Evolutionary conservation across 257 asterid genomes (phyloP).

Genomic region (Nicotiana obtusifolia): DNA sequence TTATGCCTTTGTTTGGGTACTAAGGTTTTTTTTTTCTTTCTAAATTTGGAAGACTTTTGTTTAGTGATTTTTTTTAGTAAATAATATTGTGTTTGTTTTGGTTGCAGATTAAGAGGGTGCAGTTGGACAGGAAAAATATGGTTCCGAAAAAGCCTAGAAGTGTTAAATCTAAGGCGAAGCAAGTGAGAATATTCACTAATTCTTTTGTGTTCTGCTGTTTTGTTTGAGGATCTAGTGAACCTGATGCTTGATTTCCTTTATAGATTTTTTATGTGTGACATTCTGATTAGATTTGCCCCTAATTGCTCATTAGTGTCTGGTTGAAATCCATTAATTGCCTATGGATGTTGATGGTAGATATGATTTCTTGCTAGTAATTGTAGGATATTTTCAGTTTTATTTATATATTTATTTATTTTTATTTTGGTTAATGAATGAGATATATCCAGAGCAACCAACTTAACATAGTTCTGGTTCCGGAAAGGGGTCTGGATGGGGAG

Average conservation of each 20-base stretch:
- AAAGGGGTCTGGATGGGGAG: not conserved
- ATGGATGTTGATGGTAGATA: not conserved
- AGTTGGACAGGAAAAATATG: constrained; percentile 31
- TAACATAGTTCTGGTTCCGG: not conserved
- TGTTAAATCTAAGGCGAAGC: constrained; percentile 46
- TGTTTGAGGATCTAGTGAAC: constrained; percentile 24
- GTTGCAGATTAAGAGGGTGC: constrained; percentile 20
- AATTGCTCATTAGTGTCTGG: not conserved
- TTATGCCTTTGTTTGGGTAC: not conserved
- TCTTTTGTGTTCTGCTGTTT: not conserved
- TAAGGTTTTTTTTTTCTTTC: not conserved
- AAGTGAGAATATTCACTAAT: constrained; percentile 26
- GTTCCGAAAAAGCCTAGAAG: constrained; percentile 29
- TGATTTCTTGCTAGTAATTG: not conserved
- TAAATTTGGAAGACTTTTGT: not conserved
- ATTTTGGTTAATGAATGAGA: not conserved
- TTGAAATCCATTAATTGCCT: not conserved
- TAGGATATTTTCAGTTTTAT: not conserved
- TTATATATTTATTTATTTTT: not conserved
- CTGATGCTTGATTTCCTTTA: constrained; percentile 13
- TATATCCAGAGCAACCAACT: not conserved
- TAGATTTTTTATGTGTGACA: not conserved
- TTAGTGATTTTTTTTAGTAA: not conserved
- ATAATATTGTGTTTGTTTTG: constrained; percentile 5
- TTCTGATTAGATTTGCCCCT: not conserved